Percentiles rank a stretch among this genome's conserved stretches.
Conservation (phyloP, 345 rosid genomes). For the Euphorbia tirucalli region DNA sequence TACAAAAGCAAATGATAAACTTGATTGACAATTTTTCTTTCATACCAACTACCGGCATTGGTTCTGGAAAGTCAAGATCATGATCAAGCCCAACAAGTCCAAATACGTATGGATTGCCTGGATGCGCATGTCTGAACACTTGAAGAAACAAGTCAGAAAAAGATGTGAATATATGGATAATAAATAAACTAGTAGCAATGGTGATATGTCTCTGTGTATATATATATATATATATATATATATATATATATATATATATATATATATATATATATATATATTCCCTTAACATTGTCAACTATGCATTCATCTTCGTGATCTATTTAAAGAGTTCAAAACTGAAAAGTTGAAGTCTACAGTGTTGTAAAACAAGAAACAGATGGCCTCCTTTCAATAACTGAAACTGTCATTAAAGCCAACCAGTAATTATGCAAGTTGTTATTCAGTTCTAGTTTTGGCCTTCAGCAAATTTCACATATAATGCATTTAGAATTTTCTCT, state of each 20-base stretch:
- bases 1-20: not conserved
- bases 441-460: not conserved
- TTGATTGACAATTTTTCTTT: not conserved
- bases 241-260: too few relatives aligned
- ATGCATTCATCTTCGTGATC: not conserved
- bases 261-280: too few relatives aligned
- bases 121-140: constrained; percentile 91
- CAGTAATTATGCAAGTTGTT: not conserved
- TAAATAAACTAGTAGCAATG: not conserved
- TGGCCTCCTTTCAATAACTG: not conserved
- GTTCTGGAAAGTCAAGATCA: constrained; percentile 97
- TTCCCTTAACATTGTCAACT: not conserved
- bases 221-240: too few relatives aligned
- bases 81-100: constrained; percentile 97
- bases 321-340: not conserved
- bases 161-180: constrained; percentile 11
- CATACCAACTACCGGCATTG: constrained; percentile 95
- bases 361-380: not conserved
- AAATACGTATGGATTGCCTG: constrained; percentile 97
- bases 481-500: not conserved
- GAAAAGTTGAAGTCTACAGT: not conserved
- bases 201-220: too few relatives aligned
- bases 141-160: constrained; percentile 42
- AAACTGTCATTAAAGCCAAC: not conserved
- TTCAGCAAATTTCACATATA: not conserved